Evolutionary conservation across 441 rosid genomes (phyloP).

Genomic region (Dalechampia spathulata): DNA sequence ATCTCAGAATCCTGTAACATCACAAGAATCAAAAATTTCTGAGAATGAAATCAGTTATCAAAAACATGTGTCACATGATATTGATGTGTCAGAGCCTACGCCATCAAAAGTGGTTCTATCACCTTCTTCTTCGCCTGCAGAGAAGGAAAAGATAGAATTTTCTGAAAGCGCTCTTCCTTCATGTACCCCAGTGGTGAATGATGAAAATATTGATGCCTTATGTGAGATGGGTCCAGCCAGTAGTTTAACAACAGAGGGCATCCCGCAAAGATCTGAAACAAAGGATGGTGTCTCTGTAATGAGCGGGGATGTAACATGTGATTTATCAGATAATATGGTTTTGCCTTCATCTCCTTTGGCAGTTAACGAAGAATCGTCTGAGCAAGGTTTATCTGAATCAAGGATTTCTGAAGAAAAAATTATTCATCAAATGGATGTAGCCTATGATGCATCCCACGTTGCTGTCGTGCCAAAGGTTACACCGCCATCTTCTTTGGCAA

Average conservation of each 20-base stretch:
- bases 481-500: not conserved
- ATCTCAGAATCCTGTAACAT: no score
- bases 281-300: constrained; percentile 1
- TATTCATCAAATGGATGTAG: constrained; percentile 5
- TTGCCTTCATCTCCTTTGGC: not conserved
- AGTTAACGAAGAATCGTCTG: not conserved
- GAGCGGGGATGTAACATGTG: not conserved
- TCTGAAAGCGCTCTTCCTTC: not conserved
- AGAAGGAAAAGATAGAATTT: no score
- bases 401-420: not conserved
- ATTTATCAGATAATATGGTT: not conserved
- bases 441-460: not conserved
- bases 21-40: no score
- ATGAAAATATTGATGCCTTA: constrained; percentile 3
- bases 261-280: not conserved
- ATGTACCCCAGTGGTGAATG: not conserved
- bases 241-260: not conserved
- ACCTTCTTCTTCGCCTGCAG: no score
- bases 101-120: no score
- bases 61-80: no score
- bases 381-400: constrained; percentile 10
- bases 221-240: not conserved
- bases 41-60: no score
- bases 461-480: not conserved
- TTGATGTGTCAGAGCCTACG: no score